phyloP scores from a whole-genome alignment of 768 basidiomycete species.

The Amanita rubescens region DNA sequence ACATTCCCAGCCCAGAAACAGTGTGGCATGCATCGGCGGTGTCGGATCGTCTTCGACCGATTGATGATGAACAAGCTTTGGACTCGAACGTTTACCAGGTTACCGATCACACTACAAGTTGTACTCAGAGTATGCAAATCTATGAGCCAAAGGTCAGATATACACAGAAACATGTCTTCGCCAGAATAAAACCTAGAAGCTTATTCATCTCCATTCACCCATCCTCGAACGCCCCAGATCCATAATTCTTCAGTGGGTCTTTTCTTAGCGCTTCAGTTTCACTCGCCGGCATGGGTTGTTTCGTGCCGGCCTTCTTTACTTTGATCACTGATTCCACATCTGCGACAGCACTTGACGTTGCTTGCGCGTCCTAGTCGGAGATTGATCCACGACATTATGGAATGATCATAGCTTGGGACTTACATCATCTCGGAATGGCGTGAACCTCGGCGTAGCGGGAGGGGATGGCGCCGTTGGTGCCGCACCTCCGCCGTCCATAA shows the following conservation, averaged over 20 bases:
- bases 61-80: neutral
- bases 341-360: constrained; percentile 15
- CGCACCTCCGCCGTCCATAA: constrained; percentile 14
- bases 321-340: constrained; percentile 62
- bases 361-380: neutral
- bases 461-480: constrained; percentile 20
- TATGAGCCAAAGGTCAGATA: neutral
- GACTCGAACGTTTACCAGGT: neutral
- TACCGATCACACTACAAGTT: neutral
- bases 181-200: neutral
- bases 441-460: constrained; percentile 52
- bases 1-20: neutral
- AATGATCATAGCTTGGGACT: constrained; percentile 14
- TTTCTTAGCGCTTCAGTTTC: constrained; percentile 75
- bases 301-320: constrained; percentile 41
- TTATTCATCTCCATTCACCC: neutral
- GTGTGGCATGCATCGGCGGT: neutral
- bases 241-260: constrained; percentile 77
- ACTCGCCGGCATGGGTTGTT: constrained; percentile 37
- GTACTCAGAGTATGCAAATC: neutral
- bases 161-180: neutral
- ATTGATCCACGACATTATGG: neutral
- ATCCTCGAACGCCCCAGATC: constrained; percentile 12
- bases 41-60: neutral
- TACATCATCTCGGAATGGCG: constrained; percentile 71